Evolutionary conservation across 1,284 basidiomycete genomes (phyloP).

Genomic region (Limonomyces culmigenus): DNA sequence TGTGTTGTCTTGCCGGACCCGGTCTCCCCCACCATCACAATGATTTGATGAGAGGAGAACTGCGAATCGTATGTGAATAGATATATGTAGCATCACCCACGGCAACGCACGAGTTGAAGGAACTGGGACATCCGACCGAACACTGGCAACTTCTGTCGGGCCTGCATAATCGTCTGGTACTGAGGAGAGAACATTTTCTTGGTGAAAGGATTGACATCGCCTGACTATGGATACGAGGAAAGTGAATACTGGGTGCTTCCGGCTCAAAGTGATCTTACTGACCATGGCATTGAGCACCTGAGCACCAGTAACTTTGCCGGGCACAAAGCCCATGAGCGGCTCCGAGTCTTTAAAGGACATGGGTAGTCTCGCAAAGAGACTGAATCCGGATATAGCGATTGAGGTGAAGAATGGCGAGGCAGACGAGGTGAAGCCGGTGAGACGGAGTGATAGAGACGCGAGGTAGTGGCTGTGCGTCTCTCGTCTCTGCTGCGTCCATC

Average conservation of each 20-base stretch:
- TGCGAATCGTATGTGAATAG: conserved; percentile 21
- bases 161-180: conserved; percentile 79
- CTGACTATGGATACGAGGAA: conserved; percentile 36
- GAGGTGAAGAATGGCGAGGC: too few relatives aligned
- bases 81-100: conserved; percentile 9
- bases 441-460: too few relatives aligned
- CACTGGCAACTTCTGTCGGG: conserved; percentile 82
- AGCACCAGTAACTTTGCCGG: conserved; percentile 28
- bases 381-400: too few relatives aligned
- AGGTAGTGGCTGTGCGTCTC: too few relatives aligned
- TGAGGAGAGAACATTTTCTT: conserved; percentile 56
- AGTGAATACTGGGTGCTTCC: background rate
- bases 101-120: conserved; percentile 51
- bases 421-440: too few relatives aligned
- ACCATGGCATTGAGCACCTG: conserved; percentile 11
- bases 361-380: too few relatives aligned
- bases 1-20: conserved; percentile 98
- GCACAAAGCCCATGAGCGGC: conserved; percentile 41
- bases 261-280: background rate
- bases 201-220: conserved; percentile 83
- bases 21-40: conserved; percentile 95
- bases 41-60: conserved; percentile 80
- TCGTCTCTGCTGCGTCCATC: too few relatives aligned
- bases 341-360: too few relatives aligned
- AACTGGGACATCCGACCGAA: conserved; percentile 90